phyloP scores from a whole-genome alignment of 169 alveolate genomes.

The Cystoisospora suis region DNA sequence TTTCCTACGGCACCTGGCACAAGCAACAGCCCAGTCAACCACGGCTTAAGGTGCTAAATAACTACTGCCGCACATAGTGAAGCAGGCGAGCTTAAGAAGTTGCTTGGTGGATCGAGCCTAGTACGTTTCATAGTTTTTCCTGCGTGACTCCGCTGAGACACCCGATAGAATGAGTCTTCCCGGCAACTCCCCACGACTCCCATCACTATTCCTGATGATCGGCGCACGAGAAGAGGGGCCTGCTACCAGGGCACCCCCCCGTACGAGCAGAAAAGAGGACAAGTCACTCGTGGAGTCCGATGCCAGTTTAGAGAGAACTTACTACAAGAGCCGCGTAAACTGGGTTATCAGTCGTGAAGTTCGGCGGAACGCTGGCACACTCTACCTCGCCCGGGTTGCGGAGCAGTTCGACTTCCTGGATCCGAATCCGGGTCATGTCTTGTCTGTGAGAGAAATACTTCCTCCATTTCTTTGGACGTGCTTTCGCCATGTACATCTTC shows the following conservation, averaged over 20 bases:
- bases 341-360: conserved; percentile 33
- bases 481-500: conserved; percentile 76
- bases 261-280: too few relatives aligned
- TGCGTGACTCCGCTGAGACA: too few relatives aligned
- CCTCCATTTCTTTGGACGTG: conserved; percentile 81
- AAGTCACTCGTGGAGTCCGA: too few relatives aligned
- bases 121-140: too few relatives aligned
- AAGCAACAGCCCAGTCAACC: neutral
- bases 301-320: too few relatives aligned
- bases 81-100: neutral
- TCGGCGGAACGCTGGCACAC: neutral
- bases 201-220: too few relatives aligned
- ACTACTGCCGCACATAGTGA: neutral
- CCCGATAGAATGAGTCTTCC: too few relatives aligned
- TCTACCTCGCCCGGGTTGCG: neutral
- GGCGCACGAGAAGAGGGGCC: too few relatives aligned
- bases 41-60: neutral
- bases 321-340: conserved; percentile 31
- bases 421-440: conserved; percentile 76
- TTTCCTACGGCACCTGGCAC: too few relatives aligned
- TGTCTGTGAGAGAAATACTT: conserved; percentile 79
- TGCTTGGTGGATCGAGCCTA: too few relatives aligned
- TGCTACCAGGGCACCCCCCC: too few relatives aligned
- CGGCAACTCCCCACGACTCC: too few relatives aligned
- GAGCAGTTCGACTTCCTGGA: conserved; percentile 58